A percentile compares a stretch with the other conserved stretches of the same genome.
These are phyloP conservation scores for Cryptococcus floricola DNA, from an alignment of 1,284 basidiomycete genomes.

Conservation along the genomic window DNA sequence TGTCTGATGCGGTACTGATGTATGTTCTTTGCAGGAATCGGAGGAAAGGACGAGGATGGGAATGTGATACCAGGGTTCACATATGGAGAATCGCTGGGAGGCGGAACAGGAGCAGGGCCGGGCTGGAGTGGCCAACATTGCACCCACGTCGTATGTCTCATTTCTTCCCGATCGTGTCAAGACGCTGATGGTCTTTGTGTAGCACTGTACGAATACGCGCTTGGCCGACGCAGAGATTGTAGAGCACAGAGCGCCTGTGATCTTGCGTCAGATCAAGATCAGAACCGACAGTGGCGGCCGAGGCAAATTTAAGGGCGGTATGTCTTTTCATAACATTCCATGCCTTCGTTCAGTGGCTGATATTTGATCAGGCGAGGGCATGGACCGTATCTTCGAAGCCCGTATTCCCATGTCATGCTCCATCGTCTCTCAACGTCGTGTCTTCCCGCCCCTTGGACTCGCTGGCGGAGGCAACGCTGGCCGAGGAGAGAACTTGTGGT, in stretches of 20 bases:
- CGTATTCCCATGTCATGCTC: slow-evolving; percentile 79
- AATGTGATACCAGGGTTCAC: slow-evolving; percentile 55
- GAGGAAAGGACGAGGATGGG: slow-evolving; percentile 77
- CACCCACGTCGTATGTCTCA: too few relatives aligned
- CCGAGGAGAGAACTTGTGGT: slow-evolving; percentile 83
- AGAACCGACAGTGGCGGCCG: slow-evolving; percentile 72
- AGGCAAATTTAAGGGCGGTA: too few relatives aligned
- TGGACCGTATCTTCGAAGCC: slow-evolving; percentile 79
- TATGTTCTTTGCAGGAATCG: slow-evolving; percentile 74
- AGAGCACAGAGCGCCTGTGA: slow-evolving; percentile 63
- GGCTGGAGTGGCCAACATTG: too few relatives aligned
- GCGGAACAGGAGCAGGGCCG: slow-evolving; percentile 87
- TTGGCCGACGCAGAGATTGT: slow-evolving; percentile 68
- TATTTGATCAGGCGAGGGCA: slow-evolving; percentile 74
- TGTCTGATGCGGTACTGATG: neutral
- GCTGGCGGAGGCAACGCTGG: slow-evolving; percentile 75
- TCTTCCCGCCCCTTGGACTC: slow-evolving; percentile 83
- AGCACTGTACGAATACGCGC: slow-evolving; percentile 70
- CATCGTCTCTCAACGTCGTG: slow-evolving; percentile 58
- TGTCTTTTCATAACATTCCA: too few relatives aligned
- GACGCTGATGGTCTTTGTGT: neutral
- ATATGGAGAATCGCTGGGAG: slow-evolving; percentile 57
- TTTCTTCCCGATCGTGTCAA: too few relatives aligned
- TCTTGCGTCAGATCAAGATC: slow-evolving; percentile 74
- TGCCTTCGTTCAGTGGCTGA: too few relatives aligned